These are phyloP conservation scores for Neonectria hederae DNA, from an alignment of 2,329 filamentous ascomycete species.

Conservation along the genomic window DNA sequence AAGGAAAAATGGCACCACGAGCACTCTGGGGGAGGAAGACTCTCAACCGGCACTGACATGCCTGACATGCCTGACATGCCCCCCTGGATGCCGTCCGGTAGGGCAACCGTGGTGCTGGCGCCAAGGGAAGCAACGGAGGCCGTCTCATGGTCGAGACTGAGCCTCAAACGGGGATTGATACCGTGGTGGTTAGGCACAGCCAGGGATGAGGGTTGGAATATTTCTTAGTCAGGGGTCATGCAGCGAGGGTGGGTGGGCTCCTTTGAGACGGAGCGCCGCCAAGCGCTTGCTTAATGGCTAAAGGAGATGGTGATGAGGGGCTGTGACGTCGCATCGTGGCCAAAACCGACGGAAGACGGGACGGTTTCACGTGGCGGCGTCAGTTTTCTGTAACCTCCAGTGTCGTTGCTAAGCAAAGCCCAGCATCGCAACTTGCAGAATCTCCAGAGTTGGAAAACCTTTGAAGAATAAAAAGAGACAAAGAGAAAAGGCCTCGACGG, in stretches of 20 bases:
- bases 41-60: neutral
- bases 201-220: conserved; percentile 28
- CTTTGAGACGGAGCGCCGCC: conserved; percentile 28
- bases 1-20: conserved; percentile 34
- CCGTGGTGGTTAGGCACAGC: conserved; percentile 33
- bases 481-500: neutral
- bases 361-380: neutral
- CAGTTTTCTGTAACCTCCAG: neutral
- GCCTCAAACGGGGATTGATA: conserved; percentile 40
- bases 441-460: neutral
- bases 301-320: neutral
- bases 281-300: conserved; percentile 7
- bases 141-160: conserved; percentile 30
- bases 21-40: neutral
- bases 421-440: neutral
- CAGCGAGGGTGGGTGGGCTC: conserved; percentile 19
- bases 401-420: neutral
- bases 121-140: conserved; percentile 9
- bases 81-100: neutral
- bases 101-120: conserved; percentile 12
- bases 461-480: neutral
- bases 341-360: neutral
- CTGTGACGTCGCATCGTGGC: neutral
- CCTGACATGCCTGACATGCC: neutral
- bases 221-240: conserved; percentile 18